Percentiles rank a stretch among this genome's conserved stretches.
Conservation (phyloP, 2,329 filamentous ascomycete species). For the Penicillium corylophilum region DNA sequence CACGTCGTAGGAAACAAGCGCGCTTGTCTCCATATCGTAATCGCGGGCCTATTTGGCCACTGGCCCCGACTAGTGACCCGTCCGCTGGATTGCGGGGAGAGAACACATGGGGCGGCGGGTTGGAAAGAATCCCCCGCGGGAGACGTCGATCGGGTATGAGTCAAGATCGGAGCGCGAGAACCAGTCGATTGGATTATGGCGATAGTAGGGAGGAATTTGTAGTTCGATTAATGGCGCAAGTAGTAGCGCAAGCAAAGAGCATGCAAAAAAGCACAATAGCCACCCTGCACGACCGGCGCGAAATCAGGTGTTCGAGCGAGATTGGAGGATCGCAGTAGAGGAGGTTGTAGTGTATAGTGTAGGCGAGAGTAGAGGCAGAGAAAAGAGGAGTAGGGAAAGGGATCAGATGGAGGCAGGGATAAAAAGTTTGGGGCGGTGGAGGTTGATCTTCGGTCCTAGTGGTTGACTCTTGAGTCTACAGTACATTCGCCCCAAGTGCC, state of each 20-base stretch:
- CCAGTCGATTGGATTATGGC: background rate
- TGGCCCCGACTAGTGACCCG: conserved; percentile 11
- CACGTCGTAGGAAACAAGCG: conserved; percentile 3
- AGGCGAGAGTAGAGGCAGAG: conserved; percentile 1
- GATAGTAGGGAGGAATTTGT: background rate
- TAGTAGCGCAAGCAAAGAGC: background rate
- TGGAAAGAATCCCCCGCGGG: conserved; percentile 9
- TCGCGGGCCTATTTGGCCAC: conserved; percentile 8
- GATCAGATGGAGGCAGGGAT: conserved; percentile 21
- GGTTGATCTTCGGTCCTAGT: conserved; percentile 15
- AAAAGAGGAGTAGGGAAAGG: conserved; percentile 3
- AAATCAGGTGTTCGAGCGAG: conserved; percentile 7
- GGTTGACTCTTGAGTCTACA: background rate
- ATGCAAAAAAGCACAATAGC: conserved; percentile 2
- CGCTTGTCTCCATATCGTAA: conserved; percentile 16
- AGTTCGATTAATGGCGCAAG: background rate
- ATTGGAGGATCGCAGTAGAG: conserved; percentile 1
- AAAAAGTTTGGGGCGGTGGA: conserved; percentile 24
- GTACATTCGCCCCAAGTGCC: background rate
- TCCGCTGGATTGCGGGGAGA: conserved; percentile 8
- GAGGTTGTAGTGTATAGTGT: too few species aligned
- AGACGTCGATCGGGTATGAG: conserved; percentile 4
- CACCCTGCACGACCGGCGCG: conserved; percentile 24
- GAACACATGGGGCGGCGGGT: conserved; percentile 18
- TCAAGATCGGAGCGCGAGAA: background rate